Base-by-base conservation (phyloP, 139 green algal genomes). In the Diplosphaera chodatii region DNA sequence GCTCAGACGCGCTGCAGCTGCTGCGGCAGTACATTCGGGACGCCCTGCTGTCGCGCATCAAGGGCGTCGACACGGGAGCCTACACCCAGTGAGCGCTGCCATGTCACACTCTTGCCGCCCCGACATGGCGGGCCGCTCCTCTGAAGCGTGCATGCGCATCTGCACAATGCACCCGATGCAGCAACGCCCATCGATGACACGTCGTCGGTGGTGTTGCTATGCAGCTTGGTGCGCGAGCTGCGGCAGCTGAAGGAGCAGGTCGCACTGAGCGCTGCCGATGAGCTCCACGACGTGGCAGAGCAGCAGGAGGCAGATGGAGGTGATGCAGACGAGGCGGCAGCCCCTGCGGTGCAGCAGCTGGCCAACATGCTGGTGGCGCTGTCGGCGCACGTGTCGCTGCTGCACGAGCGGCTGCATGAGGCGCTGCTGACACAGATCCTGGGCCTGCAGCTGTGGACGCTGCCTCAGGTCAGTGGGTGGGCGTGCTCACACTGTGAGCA, bases 371-470 rank as follows among this genome's bases (percentile, higher is more conserved):
- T 90, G 15, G 34, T 63, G 15, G 68, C 80, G 0, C 40, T 88
- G 25, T 74, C 71, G 1, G 32, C 73, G 32, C 81, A 76, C 55
- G 77, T 82, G 18, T 82, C 79, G 0, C 28, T 66, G 13, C 56
- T 88, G 3, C 69, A 73, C 1, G 83, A 90, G 69, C 70, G 77
- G 1, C 66, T 62, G 31, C 85, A 90, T 41, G 81, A 87, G 18
- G 30, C 29, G 0, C n/a, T 88, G n/a, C 64, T 90, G 4, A 63
- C 69, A 0, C 70, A 84, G 20, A 32, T 90, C 1, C 77, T 94
- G 27, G 74, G 80, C 27, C 76, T 90, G 13, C 70, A 70, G 18
- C 37, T 92, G 22, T 93, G 87, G 88, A 71, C 55, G 25, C 55
- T 71, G 0, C 66, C 64, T 1, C 70, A 77, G 80, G 84, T n/a